Conservation (phyloP, 2,329 filamentous ascomycete genomes). For the Botrytis squamosa region DNA sequence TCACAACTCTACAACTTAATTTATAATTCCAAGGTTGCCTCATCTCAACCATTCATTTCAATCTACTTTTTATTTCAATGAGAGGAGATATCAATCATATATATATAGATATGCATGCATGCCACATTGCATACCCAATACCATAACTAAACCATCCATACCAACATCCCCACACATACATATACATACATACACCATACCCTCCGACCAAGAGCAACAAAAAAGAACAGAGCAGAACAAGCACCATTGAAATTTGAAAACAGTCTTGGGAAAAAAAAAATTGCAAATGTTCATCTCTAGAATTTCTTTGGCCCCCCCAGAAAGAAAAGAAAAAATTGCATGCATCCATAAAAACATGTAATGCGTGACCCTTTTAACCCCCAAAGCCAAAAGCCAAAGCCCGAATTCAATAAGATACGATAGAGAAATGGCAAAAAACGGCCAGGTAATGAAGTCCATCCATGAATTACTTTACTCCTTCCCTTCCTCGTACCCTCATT, state of each 20-base stretch:
- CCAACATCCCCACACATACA: neutral
- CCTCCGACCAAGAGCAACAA: neutral
- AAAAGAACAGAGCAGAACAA: neutral
- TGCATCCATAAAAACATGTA: slow-evolving; percentile 15
- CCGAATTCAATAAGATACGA: slow-evolving; percentile 11
- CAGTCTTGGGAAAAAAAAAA: neutral
- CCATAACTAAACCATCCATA: too few relatives aligned
- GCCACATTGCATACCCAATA: neutral
- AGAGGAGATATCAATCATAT: neutral
- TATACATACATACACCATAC: neutral
- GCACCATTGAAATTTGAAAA: neutral
- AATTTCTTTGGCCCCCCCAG: neutral
- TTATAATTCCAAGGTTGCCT: too few relatives aligned
- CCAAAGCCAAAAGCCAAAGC: slow-evolving; percentile 9
- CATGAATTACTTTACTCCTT: slow-evolving; percentile 16
- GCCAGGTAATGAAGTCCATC: slow-evolving; percentile 15
- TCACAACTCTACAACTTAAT: too few relatives aligned
- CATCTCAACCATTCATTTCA: neutral
- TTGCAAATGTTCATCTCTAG: slow-evolving; percentile 4
- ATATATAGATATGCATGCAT: neutral
- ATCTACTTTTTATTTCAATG: neutral
- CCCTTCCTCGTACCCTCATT: neutral
- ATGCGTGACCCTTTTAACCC: slow-evolving; percentile 11
- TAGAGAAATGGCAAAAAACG: slow-evolving; percentile 17
- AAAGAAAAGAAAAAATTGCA: slow-evolving; percentile 3